phyloP scores from a whole-genome alignment of 257 asterid genomes.

The Nicotiana benthamiana region DNA sequence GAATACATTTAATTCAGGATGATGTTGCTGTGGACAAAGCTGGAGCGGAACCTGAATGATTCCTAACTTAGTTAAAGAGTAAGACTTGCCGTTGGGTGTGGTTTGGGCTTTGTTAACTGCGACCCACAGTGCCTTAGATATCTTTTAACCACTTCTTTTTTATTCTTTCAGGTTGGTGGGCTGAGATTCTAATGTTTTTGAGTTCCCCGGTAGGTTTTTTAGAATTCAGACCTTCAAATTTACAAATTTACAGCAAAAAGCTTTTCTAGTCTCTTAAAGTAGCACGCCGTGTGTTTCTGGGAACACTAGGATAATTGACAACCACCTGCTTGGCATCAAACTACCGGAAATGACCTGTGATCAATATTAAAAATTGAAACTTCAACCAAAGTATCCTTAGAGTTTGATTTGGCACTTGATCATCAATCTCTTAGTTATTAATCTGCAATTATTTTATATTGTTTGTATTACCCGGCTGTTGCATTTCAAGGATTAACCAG shows the following conservation, averaged over 20 bases:
- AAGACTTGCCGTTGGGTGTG: slow-evolving; percentile 21
- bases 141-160: not conserved
- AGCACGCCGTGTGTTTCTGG: slow-evolving; percentile 22
- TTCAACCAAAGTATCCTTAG: not conserved
- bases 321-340: slow-evolving; percentile 24
- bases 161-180: slow-evolving; percentile 26
- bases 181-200: slow-evolving; percentile 15
- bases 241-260: slow-evolving; percentile 6
- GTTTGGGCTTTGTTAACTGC: not conserved
- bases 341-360: slow-evolving; percentile 18
- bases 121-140: not conserved
- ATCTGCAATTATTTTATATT: not conserved
- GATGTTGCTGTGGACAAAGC: slow-evolving; percentile 24
- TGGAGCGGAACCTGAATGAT: slow-evolving; percentile 32
- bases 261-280: slow-evolving; percentile 15
- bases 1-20: slow-evolving; percentile 20
- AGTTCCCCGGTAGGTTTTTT: slow-evolving; percentile 6
- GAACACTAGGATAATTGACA: slow-evolving; percentile 24
- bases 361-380: slow-evolving; percentile 16
- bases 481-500: not conserved
- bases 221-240: not conserved
- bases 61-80: slow-evolving; percentile 11
- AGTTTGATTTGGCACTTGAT: slow-evolving; percentile 16
- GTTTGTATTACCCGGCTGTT: not conserved
- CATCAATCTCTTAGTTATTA: not conserved